Base-by-base conservation (phyloP, 1,284 basidiomycete genomes). In the Paramarasmius palmivorus region DNA sequence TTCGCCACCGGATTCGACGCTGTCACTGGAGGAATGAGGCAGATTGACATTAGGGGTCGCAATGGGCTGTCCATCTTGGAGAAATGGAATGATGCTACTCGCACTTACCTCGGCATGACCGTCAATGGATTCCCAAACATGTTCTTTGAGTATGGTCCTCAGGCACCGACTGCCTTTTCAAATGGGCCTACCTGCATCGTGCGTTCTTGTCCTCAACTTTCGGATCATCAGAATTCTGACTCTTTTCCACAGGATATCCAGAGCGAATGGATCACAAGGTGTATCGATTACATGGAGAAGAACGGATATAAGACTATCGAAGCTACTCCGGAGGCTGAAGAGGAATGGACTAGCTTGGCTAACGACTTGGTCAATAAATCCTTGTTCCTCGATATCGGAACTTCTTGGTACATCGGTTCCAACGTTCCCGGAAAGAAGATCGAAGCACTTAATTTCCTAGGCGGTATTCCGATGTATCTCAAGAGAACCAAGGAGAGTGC, bases 181-280 rank as follows among this genome's bases (percentile, higher is more conserved):
- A 32, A 32, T 32, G 29, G 29, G 29, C 29, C 29, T 12, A 6
- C 29, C 12, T 32, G 29, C 29, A 32, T 32, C 12, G 29, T 32
- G 29, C 6, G 29, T 32, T n/a, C n/a, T n/a, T n/a, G n/a, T n/a
- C n/a, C n/a, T n/a, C n/a, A n/a, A n/a, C n/a, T n/a, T n/a, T n/a
- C n/a, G n/a, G n/a, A n/a, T n/a, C n/a, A n/a, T n/a, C n/a, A n/a
- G n/a, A 7, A 39, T n/a, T 14, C 19, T 15, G 15, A 32, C 29
- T 12, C 29, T 32, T 25, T 10, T 20, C 39, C 19, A 3, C 19
- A 56, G 55, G 55, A 56, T 35, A 17, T 49, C 12, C 55, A 56
- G 40, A 47, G 51, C 1, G 55, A 56, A 38, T 56, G 55, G 55
- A 56, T 53, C 26, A 49, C 48, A 29, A 36, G 29, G 9, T 56